Percentiles rank a stretch among this genome's conserved stretches.
phyloP scores from a whole-genome alignment of 2,329 filamentous ascomycete species.

The Penicillium crustosum region DNA sequence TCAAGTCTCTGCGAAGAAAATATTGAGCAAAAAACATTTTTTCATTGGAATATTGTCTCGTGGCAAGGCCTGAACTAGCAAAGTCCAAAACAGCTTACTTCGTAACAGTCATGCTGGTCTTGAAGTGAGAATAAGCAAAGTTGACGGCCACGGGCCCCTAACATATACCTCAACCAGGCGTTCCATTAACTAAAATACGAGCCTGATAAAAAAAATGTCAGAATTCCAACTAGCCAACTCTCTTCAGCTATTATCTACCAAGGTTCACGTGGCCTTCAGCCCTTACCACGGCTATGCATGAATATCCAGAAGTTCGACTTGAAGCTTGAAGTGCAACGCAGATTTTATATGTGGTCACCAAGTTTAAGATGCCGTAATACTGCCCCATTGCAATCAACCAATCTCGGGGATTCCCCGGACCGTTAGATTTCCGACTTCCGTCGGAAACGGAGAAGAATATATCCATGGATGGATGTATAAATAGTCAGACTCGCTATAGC shows the following conservation, averaged over 20 bases:
- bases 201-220: neutral
- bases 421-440: neutral
- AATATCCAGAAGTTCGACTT: neutral
- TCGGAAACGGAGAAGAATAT: neutral
- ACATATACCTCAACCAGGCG: neutral
- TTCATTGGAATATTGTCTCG: no score
- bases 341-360: neutral
- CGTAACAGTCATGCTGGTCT: no score
- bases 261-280: neutral
- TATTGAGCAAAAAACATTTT: no score
- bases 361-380: neutral
- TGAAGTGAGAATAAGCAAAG: no score
- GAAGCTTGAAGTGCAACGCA: neutral
- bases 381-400: neutral
- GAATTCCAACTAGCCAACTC: neutral
- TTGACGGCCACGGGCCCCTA: no score
- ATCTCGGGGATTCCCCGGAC: no score
- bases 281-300: neutral
- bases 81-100: neutral
- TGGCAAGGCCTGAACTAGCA: no score
- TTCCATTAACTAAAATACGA: neutral
- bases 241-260: neutral
- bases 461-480: neutral
- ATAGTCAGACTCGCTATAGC: neutral
- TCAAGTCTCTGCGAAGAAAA: no score